Conservation (phyloP, 768 basidiomycete species). For the Lactarius deliciosus region DNA sequence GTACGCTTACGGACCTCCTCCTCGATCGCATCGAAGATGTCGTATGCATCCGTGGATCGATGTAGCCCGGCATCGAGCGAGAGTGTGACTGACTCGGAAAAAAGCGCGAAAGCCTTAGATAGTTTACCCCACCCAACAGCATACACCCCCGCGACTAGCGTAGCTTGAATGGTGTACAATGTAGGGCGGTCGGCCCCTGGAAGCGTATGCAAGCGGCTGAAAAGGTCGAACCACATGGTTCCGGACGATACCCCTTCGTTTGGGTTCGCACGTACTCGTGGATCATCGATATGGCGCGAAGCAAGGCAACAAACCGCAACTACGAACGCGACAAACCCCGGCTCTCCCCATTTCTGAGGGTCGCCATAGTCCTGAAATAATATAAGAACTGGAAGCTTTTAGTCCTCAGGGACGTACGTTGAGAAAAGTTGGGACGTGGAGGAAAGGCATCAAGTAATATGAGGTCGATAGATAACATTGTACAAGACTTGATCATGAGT, state of each 20-base stretch:
- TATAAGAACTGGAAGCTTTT: constrained; percentile 22
- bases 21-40: constrained; percentile 86
- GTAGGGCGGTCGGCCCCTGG: constrained; percentile 88
- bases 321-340: constrained; percentile 91
- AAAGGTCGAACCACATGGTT: constrained; percentile 89
- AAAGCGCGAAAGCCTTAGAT: constrained; percentile 80
- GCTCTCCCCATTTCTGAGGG: constrained; percentile 93
- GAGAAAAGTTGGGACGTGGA: constrained; percentile 88
- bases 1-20: constrained; percentile 91
- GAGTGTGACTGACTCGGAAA: constrained; percentile 85
- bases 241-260: constrained; percentile 85
- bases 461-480: constrained; percentile 88
- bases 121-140: constrained; percentile 88
- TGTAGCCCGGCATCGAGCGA: constrained; percentile 89
- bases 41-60: constrained; percentile 80
- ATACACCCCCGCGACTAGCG: constrained; percentile 89
- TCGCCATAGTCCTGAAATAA: constrained; percentile 79
- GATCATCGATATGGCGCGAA: constrained; percentile 90
- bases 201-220: constrained; percentile 81
- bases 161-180: constrained; percentile 87
- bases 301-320: constrained; percentile 91
- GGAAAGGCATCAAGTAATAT: constrained; percentile 89
- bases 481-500: constrained; percentile 53
- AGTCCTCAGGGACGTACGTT: constrained; percentile 47
- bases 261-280: constrained; percentile 80